Evolutionary conservation across 2,329 filamentous ascomycete species (phyloP).

Genomic region (Cercospora zeina): DNA sequence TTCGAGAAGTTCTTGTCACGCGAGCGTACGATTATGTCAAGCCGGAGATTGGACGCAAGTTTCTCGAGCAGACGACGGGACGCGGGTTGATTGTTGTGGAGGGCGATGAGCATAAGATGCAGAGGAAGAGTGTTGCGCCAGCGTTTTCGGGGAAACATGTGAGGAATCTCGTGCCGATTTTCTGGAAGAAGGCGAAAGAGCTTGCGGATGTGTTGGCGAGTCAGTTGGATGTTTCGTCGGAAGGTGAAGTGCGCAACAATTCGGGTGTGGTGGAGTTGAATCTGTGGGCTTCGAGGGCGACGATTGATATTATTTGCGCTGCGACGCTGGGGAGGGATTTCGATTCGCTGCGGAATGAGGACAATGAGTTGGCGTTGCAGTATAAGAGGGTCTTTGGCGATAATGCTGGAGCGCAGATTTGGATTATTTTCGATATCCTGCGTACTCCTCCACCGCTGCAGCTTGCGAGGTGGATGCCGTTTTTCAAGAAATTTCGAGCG

Average conservation of each 20-base stretch:
- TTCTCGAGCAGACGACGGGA: constrained; percentile 52
- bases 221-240: background rate
- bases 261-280: constrained; percentile 21
- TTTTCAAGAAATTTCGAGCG: constrained; percentile 3
- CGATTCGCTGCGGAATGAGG: constrained; percentile 35
- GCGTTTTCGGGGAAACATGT: constrained; percentile 24
- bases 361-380: constrained; percentile 11
- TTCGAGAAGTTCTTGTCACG: constrained; percentile 55
- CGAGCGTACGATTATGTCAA: constrained; percentile 58
- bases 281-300: constrained; percentile 42
- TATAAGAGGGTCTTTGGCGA: background rate
- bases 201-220: constrained; percentile 1
- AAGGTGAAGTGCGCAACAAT: background rate
- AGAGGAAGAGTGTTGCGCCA: constrained; percentile 65
- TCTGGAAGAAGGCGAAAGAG: constrained; percentile 12
- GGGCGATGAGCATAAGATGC: constrained; percentile 52
- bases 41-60: constrained; percentile 45
- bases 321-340: constrained; percentile 49
- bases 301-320: constrained; percentile 50
- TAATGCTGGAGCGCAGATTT: constrained; percentile 6
- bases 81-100: constrained; percentile 54
- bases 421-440: constrained; percentile 3
- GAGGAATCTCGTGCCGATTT: constrained; percentile 30
- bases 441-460: background rate
- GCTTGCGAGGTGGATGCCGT: constrained; percentile 10